Base-by-base conservation (phyloP, 176 grass and related monocot genomes). In the Oryza nivara region DNA sequence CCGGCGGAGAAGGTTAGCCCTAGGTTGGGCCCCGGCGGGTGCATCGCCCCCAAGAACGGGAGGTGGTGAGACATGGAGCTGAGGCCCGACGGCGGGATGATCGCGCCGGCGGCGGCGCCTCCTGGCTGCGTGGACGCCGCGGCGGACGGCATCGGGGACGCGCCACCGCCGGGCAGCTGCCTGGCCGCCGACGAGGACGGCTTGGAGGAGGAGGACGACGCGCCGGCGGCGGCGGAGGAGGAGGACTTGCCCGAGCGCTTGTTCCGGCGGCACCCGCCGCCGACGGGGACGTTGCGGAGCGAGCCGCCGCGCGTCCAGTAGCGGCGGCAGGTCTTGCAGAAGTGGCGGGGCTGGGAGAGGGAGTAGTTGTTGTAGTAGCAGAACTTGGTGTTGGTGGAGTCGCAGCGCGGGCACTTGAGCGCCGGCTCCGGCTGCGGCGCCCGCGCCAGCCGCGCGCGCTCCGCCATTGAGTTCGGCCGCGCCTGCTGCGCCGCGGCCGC, bases 281-380 rank as follows among this genome's bases (percentile, higher is more conserved):
- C 95, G 34, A 97, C 91, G 0, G 96, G 96, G 67, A 98, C 96
- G 93, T 75, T 94, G 47, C 96, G 96, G 56, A 98, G 88, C 25
- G 93, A 47, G 32, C 96, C 93, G n/a, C 96, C 93, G 41, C 89
- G 93, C 4, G 96, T 98, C 96, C 96, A 98, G 86, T 98, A 98
- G 51, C 96, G 91, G 74, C 96, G 96, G 83, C 96, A 98, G 8
- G 96, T 30, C 88, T 94, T 98, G 84, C 96, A 98, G 84, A 95
- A 98, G 77, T 98, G 96, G 71, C 96, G 96, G 10, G 96, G 96
- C 89, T 98, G 96, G 67, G 96, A 85, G 66, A 93, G 76, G 73
- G 91, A 95, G 76, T 98, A 95, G 79, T 98, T 98, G 87, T 98
- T 98, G 85, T 89, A 98, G 87, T 98, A 98, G 84, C 95, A 98